Evolutionary conservation across 768 basidiomycete species (phyloP), one percentile per base, ranked within the genome.

Genomic region (Mrakia frigida): DNA sequence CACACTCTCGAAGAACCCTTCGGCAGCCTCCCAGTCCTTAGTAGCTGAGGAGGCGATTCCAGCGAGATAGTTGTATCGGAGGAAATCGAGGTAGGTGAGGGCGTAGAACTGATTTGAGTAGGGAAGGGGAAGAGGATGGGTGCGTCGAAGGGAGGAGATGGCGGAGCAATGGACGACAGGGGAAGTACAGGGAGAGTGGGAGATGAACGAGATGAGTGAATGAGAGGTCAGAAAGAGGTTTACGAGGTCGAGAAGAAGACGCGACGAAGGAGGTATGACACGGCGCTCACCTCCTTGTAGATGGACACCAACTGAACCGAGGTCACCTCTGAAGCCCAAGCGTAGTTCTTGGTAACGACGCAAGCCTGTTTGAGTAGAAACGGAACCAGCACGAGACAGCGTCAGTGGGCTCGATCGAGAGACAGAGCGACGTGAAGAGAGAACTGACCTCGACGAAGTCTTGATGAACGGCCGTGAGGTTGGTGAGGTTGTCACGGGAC

Each of bases 41-140:
- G 92, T 85, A 0, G 88, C 88, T 0, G 87, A 87, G 0, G 90
- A 85, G 0, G 87, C 87, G n/a, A 91, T 85, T 1, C 92, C 93
- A 4, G 90, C 92, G 3, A 88, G 85, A 82, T 94, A 93, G 85
- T 94, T 92, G 81, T 94, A 94, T n/a, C 87, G 83, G 33, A 96
- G 86, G 80, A 90, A 90, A 82, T 94, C 93, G 79, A 87, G 89
- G 84, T 92, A 93, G 43, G 82, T 83, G 73, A 95, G 84, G 77
- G 92, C 91, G 10, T 77, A 82, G 18, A 79, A 23, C 80, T 81
- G 74, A 10, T 9, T 3, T 52, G 37, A 28, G 5, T 2, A 70
- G 25, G n/a, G 50, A 10, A 14, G 28, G 31, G 7, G 41, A 7
- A 31, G 18, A 18, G 25, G 23, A 3, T 5, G 43, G n/a, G n/a